phyloP scores from a whole-genome alignment of 805 yeast genomes.

The Sugiyamaella marilandica region DNA sequence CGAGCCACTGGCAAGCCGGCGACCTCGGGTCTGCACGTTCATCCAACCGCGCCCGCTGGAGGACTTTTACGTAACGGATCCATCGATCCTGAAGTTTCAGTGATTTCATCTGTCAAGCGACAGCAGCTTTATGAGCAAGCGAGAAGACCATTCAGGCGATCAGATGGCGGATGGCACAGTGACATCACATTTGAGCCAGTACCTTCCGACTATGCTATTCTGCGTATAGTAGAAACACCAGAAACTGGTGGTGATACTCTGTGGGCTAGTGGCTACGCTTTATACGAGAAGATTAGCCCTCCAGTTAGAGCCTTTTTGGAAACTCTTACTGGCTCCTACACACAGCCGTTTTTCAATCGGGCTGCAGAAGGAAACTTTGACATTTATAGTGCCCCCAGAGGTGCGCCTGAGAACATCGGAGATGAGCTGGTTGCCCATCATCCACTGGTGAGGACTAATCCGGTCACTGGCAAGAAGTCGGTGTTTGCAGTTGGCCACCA shows the following conservation, averaged over 20 bases:
- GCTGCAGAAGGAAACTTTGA: constrained; percentile 33
- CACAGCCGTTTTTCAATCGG: constrained; percentile 37
- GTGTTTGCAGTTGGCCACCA: constrained; percentile 50
- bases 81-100: constrained; percentile 28
- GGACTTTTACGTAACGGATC: constrained; percentile 23
- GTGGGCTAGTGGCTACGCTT: constrained; percentile 52
- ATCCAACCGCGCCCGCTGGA: constrained; percentile 27
- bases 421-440: constrained; percentile 41
- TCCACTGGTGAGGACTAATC: constrained; percentile 58
- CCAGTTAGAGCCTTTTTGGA: constrained; percentile 44
- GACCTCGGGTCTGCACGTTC: constrained; percentile 28
- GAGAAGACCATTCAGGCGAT: constrained; percentile 19
- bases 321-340: constrained; percentile 60
- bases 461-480: constrained; percentile 60
- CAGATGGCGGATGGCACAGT: constrained; percentile 55
- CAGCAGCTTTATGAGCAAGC: constrained; percentile 18
- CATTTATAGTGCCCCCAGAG: constrained; percentile 47
- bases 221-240: constrained; percentile 57
- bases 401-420: constrained; percentile 37
- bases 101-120: constrained; percentile 24
- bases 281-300: constrained; percentile 50
- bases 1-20: constrained; percentile 27
- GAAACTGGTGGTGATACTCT: constrained; percentile 52
- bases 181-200: constrained; percentile 73
- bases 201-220: constrained; percentile 68